These are phyloP conservation scores for Paraconiothyrium brasiliense DNA, from an alignment of 2,329 filamentous ascomycete genomes.

Conservation along the genomic window DNA sequence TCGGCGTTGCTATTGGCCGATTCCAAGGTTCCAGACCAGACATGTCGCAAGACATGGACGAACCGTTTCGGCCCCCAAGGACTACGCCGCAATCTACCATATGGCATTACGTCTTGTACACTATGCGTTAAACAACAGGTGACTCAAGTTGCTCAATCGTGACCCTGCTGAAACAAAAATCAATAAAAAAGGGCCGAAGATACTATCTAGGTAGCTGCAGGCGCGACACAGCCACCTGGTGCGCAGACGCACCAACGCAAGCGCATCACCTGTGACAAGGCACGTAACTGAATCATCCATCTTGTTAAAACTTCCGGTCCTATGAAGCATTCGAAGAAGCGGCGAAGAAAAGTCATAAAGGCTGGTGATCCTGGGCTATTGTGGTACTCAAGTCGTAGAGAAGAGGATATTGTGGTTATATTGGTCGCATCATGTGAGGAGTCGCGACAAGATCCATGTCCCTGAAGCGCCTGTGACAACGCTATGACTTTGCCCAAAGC, in stretches of 20 bases:
- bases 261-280: too few species aligned
- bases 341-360: too few species aligned
- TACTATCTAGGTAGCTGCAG: neutral
- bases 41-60: neutral
- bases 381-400: too few species aligned
- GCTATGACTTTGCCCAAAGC: too few species aligned
- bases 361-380: too few species aligned
- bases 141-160: neutral
- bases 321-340: too few species aligned
- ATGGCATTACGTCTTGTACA: neutral
- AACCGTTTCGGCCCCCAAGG: neutral
- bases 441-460: too few species aligned
- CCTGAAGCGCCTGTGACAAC: too few species aligned
- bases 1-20: neutral
- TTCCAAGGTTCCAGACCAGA: neutral
- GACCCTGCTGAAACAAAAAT: neutral
- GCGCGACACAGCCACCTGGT: neutral
- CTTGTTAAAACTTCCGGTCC: too few species aligned
- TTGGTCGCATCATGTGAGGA: too few species aligned
- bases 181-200: neutral
- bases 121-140: neutral
- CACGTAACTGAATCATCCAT: too few species aligned
- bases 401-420: too few species aligned
- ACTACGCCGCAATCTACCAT: constrained; percentile 1
- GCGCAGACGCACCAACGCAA: neutral